These are phyloP conservation scores for Papiliotrema laurentii DNA, from an alignment of 1,284 basidiomycete species.

Conservation along the genomic window DNA sequence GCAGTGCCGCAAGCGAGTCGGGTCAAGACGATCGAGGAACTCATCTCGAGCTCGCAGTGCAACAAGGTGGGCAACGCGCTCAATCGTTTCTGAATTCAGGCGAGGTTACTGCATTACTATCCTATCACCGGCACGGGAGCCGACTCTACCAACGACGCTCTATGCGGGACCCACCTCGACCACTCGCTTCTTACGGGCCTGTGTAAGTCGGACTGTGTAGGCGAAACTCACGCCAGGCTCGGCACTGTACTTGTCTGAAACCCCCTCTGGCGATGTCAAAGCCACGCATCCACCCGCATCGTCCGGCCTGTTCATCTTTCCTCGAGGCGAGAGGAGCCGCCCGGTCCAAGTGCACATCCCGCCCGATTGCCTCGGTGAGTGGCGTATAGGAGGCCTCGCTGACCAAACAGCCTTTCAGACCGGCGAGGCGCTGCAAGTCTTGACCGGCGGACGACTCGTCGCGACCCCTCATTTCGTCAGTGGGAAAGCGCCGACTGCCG, in stretches of 20 bases:
- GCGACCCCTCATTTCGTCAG: conserved; percentile 90
- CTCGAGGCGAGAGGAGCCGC: conserved; percentile 27
- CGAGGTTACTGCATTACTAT: conserved; percentile 86
- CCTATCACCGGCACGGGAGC: conserved; percentile 51
- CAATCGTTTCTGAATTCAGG: conserved; percentile 48
- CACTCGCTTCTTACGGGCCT: conserved; percentile 85
- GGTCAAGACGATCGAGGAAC: background rate
- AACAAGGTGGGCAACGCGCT: conserved; percentile 4
- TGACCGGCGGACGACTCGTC: conserved; percentile 63
- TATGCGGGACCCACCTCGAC: conserved; percentile 59
- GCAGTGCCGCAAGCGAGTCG: background rate
- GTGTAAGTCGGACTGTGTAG: conserved; percentile 50
- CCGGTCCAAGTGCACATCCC: conserved; percentile 80
- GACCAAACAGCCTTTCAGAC: conserved; percentile 72
- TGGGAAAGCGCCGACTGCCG: conserved; percentile 18
- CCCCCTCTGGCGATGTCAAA: too few species aligned
- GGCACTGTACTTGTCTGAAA: conserved; percentile 67
- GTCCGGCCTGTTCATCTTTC: conserved; percentile 84
- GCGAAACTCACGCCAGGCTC: conserved; percentile 29
- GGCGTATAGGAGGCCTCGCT: background rate
- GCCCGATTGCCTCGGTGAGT: conserved; percentile 46
- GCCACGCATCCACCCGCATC: conserved; percentile 49
- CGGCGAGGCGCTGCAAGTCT: conserved; percentile 82
- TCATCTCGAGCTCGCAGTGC: conserved; percentile 2
- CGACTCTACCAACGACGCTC: conserved; percentile 67